Base-by-base conservation (phyloP, 2,329 filamentous ascomycete genomes). In the Exophiala spinifera region DNA sequence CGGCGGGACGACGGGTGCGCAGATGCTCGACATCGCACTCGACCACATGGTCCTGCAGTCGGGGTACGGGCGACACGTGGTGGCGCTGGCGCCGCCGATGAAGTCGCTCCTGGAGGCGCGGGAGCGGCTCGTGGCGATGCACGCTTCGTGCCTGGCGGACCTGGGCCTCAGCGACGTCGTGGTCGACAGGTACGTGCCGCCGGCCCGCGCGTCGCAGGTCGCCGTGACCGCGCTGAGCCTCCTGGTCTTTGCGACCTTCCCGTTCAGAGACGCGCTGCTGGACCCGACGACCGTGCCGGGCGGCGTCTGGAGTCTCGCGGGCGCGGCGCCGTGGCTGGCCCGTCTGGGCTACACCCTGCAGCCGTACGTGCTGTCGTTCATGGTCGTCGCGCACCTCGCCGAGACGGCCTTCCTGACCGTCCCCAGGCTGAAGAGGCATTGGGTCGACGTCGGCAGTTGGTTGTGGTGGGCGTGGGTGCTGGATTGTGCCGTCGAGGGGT, bases 11-110 rank as follows among this genome's bases (percentile, higher is more conserved):
- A 25, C 11, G 25, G 73, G 76, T 17, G 83, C 88, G 17, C 71
- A 75, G 36, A 76, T 96, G 61, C 74, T 78, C 51, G 85, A 91
- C 67, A 76, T 95, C 57, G 77, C 78, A 28, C 78, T 89, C 53
- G 70, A 76, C 33, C 70, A 78, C 60, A 79, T 96, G 72, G 81
- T 76, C 33, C 77, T 92, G 51, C 81, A 81, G 55, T 74, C 74
- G 19, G 73, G 77, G 7, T 70, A 70, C 23, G 71, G 67, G 6
- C 66, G 69, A 31, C 73, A 73, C 67, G 74, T 68, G 23, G 77
- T 96, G 44, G 74, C 83, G 2, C 79, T 96, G 62, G 68, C 79
- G 1, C 91, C 91, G 8, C 83, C 88, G 0, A 80, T 96, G 74
- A 70, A 72, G n/a, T 77, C 79, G 33, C 84, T 84, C 70, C 71